Evolutionary conservation across 805 yeast genomes (phyloP), one percentile per base, ranked within the genome.

Genomic region (Kodamaea restingae): DNA sequence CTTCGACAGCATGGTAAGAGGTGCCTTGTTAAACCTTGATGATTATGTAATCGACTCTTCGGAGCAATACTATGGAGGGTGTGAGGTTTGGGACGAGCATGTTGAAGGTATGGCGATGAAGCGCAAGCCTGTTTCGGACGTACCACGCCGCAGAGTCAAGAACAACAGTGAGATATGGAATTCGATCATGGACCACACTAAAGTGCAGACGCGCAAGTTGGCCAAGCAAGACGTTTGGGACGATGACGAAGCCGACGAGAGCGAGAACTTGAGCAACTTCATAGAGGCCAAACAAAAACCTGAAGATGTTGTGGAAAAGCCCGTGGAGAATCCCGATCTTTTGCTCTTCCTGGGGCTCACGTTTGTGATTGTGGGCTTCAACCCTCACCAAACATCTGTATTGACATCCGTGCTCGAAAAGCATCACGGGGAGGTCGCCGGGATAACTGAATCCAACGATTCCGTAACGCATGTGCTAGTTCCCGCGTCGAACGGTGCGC

Each of bases 331-430:
- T 12, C 7, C 14, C 14, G n/a, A 50, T n/a, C n/a, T n/a, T 32
- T 5, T 39, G 27, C 42, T 81, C 3, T 76, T 81, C 43, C 33
- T 48, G 10, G 71, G 68, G 1, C 55, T 64, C 38, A 50, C 53
- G 7, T 79, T 83, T 49, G 46, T 60, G 8, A 51, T 73, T 7
- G 51, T 56, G 11, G 76, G 71, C 15, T 81, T 69, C 44, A 57
- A 60, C 7, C 43, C 51, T 1, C 53, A 56, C 6, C 73, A 78
- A 50, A 42, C 46, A 3, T 35, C 51, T 1, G 61, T 71, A 4
- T 56, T 80, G 20, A 41, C 47, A 3, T 62, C 60, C 21, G 73
- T 76, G 0, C 67, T 80, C 1, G 49, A 46, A 36, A 67, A 75
- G 0, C 75, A 75, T 46, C 63, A 60, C 41, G 85, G 83, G 1